Evolutionary conservation across 345 rosid species (phyloP), one percentile per base, ranked within the genome.

Genomic region (Hibiscus tridactylites): DNA sequence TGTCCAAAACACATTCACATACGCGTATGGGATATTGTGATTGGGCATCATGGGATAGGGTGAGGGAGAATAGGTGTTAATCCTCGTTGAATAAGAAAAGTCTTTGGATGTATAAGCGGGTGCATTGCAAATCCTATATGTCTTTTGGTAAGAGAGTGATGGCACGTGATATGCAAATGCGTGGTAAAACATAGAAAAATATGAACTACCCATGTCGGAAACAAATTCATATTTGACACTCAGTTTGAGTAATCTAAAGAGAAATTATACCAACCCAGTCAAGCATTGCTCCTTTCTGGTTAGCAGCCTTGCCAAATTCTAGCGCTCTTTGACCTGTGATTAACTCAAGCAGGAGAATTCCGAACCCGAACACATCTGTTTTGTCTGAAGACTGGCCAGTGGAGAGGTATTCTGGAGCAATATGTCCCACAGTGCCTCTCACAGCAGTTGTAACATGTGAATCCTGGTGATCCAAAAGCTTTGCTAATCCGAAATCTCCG

Each of bases 341-440:
- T 19, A 93, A 73, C 76, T 93, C 97, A 58, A 93, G 94, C 60
- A 93, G 87, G 72, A 93, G 90, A 72, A 93, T 91, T 37, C 98
- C 98, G 61, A 91, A 93, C 15, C 98, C 97, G 24, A 91, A 93
- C 54, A 93, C 98, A 71, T 93, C 98, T 0, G 97, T 91, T 85
- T 93, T 93, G 76, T 93, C 98, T 5, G 97, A 91, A 61, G 98
- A 91, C 74, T 91, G 96, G 59, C 98, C 98, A 1, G 98, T 93
- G 17, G 98, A 93, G 47, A 93, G 91, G 80, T 93, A 93, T 69
- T 93, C 98, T 0, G 98, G 98, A 31, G 98, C 98, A 64, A 93
- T 93, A 69, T 93, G 98, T 60, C 98, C 98, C 5, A 93, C 93
- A 0, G 98, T 93, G 74, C 98, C 98, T 61, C 98, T 83, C 29